A percentile compares a stretch with the other conserved stretches of the same genome.
Conservation (phyloP, 2,329 filamentous ascomycete species). For the Tricladium varicosporioides region DNA sequence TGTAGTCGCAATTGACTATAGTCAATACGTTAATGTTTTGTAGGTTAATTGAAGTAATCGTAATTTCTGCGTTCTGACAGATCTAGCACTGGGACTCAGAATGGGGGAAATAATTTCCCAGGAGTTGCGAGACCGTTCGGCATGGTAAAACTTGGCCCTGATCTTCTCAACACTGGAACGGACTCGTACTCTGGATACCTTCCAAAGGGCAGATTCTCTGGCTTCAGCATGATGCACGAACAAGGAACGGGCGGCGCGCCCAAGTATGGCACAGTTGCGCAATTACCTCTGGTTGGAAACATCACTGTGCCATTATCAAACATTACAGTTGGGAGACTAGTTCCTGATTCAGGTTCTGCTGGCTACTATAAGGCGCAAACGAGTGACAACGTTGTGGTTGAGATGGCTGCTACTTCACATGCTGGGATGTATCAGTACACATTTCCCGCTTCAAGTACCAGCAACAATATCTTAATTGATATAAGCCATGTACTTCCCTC, state of each 20-base stretch:
- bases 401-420: constrained; percentile 55
- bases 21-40: constrained; percentile 30
- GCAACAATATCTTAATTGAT: constrained; percentile 25
- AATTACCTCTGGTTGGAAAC: constrained; percentile 52
- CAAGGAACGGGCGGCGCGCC: constrained; percentile 67
- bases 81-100: constrained; percentile 37
- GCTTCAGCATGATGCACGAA: constrained; percentile 64
- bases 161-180: constrained; percentile 42
- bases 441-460: constrained; percentile 48
- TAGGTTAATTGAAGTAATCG: constrained; percentile 2
- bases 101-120: constrained; percentile 45
- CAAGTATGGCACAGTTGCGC: constrained; percentile 66
- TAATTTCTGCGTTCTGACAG: constrained; percentile 1
- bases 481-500: constrained; percentile 57
- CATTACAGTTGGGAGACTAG: constrained; percentile 53
- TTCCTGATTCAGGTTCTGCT: constrained; percentile 50
- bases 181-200: constrained; percentile 55
- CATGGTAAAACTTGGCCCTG: constrained; percentile 42
- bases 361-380: constrained; percentile 61
- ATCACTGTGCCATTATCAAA: constrained; percentile 54
- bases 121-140: constrained; percentile 44
- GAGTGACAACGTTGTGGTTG: constrained; percentile 53
- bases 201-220: constrained; percentile 51
- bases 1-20: constrained; percentile 17
- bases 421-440: constrained; percentile 60